Conservation (phyloP, 2,329 filamentous ascomycete genomes). For the Botrytis paeoniae region DNA sequence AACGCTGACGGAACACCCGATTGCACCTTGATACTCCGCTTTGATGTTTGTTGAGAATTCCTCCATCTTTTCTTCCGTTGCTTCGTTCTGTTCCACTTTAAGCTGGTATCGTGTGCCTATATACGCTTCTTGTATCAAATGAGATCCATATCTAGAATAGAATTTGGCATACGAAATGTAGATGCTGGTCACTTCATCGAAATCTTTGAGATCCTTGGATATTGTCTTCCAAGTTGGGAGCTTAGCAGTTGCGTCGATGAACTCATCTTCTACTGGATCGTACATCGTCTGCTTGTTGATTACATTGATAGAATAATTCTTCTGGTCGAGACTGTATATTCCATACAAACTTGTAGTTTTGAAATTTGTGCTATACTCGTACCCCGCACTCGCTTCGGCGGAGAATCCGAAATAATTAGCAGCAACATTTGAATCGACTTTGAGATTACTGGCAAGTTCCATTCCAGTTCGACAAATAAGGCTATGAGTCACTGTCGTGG, state of each 20-base stretch:
- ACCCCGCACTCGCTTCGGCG: too few relatives aligned
- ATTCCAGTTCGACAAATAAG: too few relatives aligned
- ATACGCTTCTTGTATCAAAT: neutral
- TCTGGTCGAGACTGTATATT: neutral
- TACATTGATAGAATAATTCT: neutral
- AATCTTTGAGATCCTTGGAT: neutral
- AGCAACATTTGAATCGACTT: too few relatives aligned
- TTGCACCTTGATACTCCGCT: too few relatives aligned
- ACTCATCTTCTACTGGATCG: neutral
- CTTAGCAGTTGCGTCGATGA: neutral
- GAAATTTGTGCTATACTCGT: too few relatives aligned
- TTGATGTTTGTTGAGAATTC: too few relatives aligned
- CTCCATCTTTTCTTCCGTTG: fast-evolving
- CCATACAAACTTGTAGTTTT: neutral
- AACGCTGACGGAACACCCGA: too few relatives aligned
- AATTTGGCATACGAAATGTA: neutral
- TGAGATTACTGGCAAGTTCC: too few relatives aligned
- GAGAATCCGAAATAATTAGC: too few relatives aligned
- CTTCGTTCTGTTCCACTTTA: too few relatives aligned
- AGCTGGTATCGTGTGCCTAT: too few relatives aligned
- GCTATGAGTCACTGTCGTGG: too few relatives aligned
- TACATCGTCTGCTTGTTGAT: neutral
- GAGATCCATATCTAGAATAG: neutral
- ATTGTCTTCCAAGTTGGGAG: neutral
- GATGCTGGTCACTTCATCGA: neutral